Evolutionary conservation across 768 basidiomycete species (phyloP).

Genomic region (Tulasnella sp.): DNA sequence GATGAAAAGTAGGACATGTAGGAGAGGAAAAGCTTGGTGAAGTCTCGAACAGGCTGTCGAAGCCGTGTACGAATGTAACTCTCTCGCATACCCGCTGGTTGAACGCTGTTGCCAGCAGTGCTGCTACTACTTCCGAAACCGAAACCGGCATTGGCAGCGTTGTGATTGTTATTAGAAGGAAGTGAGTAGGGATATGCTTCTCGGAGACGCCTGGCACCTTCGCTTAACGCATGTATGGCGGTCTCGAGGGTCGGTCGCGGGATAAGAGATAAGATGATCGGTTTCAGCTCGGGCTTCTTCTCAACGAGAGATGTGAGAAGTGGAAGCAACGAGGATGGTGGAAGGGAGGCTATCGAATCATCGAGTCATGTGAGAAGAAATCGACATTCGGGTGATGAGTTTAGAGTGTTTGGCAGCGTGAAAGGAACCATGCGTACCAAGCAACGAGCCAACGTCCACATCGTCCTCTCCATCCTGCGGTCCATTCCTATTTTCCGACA

Average conservation of each 20-base stretch:
- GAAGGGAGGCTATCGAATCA: constrained; percentile 53
- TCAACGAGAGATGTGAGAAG: constrained; percentile 57
- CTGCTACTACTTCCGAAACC: constrained; percentile 21
- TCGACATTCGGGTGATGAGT: too few species aligned
- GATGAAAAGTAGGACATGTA: constrained; percentile 79
- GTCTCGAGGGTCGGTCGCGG: constrained; percentile 74
- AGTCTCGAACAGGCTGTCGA: constrained; percentile 63
- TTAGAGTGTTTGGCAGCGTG: too few species aligned
- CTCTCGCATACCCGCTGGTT: constrained; percentile 48
- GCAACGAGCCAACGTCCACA: constrained; percentile 66
- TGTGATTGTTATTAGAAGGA: constrained; percentile 20
- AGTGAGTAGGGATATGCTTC: constrained; percentile 80
- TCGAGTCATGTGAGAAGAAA: constrained; percentile 16
- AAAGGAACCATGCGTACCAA: constrained; percentile 44
- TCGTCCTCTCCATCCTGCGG: constrained; percentile 35
- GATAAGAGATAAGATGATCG: constrained; percentile 60
- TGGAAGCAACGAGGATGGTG: constrained; percentile 63
- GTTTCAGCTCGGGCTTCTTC: constrained; percentile 59
- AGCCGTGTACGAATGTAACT: constrained; percentile 67
- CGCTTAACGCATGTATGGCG: constrained; percentile 54
- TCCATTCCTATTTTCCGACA: constrained; percentile 17
- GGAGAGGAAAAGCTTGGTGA: constrained; percentile 62
- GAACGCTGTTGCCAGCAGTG: neutral
- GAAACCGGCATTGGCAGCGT: constrained; percentile 25
- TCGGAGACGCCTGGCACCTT: constrained; percentile 58